These are phyloP conservation scores for Alternaria burnsii DNA, from an alignment of 2,329 filamentous ascomycete genomes.

Conservation along the genomic window DNA sequence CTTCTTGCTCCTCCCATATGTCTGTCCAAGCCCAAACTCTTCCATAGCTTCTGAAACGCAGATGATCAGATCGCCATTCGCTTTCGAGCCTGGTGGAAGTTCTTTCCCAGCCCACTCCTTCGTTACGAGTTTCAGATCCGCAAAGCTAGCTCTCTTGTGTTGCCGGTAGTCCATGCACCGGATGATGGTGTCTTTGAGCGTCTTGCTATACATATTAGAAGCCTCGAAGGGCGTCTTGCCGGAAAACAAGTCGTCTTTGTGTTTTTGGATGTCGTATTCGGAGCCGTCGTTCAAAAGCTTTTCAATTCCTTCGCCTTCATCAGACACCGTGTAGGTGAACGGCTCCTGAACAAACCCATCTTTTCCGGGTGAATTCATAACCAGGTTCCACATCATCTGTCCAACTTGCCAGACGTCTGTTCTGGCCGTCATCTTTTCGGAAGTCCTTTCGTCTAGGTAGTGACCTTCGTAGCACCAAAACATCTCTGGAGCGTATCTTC, in stretches of 20 bases:
- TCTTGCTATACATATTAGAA: neutral
- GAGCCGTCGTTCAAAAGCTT: neutral
- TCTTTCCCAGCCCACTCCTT: neutral
- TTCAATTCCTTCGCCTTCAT: neutral
- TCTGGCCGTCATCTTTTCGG: neutral
- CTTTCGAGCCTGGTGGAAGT: neutral
- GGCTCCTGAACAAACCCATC: neutral
- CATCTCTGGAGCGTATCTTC: neutral
- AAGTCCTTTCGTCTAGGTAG: no score
- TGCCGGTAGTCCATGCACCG: neutral
- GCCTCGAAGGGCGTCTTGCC: neutral
- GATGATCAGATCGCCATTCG: neutral
- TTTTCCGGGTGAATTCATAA: neutral
- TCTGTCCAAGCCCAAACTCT: neutral
- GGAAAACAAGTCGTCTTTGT: neutral
- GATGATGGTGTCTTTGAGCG: neutral
- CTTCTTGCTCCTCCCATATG: neutral
- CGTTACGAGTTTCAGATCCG: neutral
- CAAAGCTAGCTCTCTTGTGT: neutral
- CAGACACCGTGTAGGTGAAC: neutral
- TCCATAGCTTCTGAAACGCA: neutral
- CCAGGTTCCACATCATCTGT: conserved; percentile 10
- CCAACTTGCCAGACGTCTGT: conserved; percentile 9
- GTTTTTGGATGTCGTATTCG: neutral
- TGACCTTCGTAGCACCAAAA: neutral